Evolutionary conservation across 31 red algal species (phyloP), one percentile per base, ranked within the genome.

Genomic region (Odonthalia washingtoniensis): DNA sequence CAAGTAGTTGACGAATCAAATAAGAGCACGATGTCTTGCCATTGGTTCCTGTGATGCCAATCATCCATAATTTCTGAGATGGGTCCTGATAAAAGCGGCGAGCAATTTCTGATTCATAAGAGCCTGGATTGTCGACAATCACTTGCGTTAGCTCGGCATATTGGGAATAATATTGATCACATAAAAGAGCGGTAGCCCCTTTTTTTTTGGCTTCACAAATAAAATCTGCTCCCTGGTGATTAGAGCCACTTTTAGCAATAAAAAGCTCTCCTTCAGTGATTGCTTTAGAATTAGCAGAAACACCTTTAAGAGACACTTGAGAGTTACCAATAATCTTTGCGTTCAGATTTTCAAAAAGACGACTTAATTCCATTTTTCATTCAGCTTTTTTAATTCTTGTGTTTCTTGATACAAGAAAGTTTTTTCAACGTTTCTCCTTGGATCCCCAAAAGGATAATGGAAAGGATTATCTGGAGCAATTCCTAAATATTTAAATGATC

Each of bases 41-140:
- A 45, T 76, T 41, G 28, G 72, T 76, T 28, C 72, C 72, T 30
- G 72, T 76, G 72, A 76, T 41, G 37, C 72, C 72, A 30, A 76
- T 31, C 26, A 76, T 28, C 30, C 32, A 31, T 39, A 76, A 28
- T 45, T 40, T 28, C 28, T 45, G 72, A 76, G 26, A 28, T 30
- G 37, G 33, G 38, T 76, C 38, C 27, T 38, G 32, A 45, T 76
- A 45, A 30, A 76, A 31, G 38, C 30, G 27, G 28, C 38, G 38
- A 45, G 72, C 72, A 38, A 45, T 45, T 40, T 34, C 26, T 40
- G 33, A 31, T 38, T 38, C 27, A 28, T 40, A 38, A 31, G 38
- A 45, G 38, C 72, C 32, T 38, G 38, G 28, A 28, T 41, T 41
- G 37, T 31, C 41, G 37, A 45, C 41, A 30, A 76, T 30, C 30